Conservation (phyloP, 2,329 filamentous ascomycete genomes). For the Monosporascus cannonballus region DNA sequence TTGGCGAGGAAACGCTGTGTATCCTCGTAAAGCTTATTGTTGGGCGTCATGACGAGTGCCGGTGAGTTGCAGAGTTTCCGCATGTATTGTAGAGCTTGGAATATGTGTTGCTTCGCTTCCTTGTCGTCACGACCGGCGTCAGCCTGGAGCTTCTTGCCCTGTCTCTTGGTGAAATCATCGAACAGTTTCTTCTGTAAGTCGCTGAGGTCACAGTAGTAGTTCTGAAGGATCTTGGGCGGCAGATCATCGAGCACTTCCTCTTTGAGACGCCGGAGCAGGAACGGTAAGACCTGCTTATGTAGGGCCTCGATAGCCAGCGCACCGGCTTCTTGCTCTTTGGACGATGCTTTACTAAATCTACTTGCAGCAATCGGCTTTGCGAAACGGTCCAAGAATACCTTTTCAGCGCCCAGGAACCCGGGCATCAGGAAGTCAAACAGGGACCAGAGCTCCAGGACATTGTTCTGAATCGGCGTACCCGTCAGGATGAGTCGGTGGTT, state of each 20-base stretch:
- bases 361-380: slow-evolving; percentile 93
- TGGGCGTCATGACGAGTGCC: slow-evolving; percentile 91
- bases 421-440: slow-evolving; percentile 99
- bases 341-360: slow-evolving; percentile 93
- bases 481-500: slow-evolving; percentile 96
- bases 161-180: slow-evolving; percentile 91
- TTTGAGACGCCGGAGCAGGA: slow-evolving; percentile 91
- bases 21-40: slow-evolving; percentile 82
- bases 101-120: slow-evolving; percentile 95
- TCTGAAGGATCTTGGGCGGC: slow-evolving; percentile 96
- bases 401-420: slow-evolving; percentile 88
- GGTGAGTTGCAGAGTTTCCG: slow-evolving; percentile 98
- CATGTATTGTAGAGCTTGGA: slow-evolving; percentile 99
- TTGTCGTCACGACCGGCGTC: slow-evolving; percentile 83
- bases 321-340: slow-evolving; percentile 95
- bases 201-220: slow-evolving; percentile 97
- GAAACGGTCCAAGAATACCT: slow-evolving; percentile 93
- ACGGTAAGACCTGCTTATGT: slow-evolving; percentile 95
- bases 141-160: slow-evolving; percentile 79
- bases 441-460: slow-evolving; percentile 94
- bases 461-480: slow-evolving; percentile 96
- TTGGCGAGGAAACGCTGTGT: slow-evolving; percentile 75
- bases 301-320: slow-evolving; percentile 95
- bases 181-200: slow-evolving; percentile 93
- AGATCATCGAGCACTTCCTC: slow-evolving; percentile 96